A percentile compares a stretch with the other conserved stretches of the same genome.
phyloP scores from a whole-genome alignment of 371 early-diverging fungal species.

The Fennellomyces sp. region DNA sequence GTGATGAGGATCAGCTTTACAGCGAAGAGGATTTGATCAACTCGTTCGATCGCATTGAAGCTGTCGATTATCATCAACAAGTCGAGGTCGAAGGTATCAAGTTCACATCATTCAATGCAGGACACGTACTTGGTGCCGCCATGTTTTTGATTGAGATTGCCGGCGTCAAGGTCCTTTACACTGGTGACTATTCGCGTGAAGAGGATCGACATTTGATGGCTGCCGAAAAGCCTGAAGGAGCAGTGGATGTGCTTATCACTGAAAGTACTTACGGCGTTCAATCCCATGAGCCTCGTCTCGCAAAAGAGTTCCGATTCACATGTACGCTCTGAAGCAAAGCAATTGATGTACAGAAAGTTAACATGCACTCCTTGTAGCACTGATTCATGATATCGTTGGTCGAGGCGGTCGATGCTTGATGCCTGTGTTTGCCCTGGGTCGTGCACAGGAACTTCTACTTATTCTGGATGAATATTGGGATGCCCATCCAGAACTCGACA shows the following conservation, averaged over 20 bases:
- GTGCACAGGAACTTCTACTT: conserved; percentile 98
- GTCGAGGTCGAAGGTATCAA: conserved; percentile 96
- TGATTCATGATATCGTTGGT: conserved; percentile 92
- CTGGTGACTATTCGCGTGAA: conserved; percentile 99
- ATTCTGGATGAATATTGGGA: conserved; percentile 99
- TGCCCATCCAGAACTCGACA: conserved; percentile 91
- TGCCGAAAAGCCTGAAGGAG: conserved; percentile 91
- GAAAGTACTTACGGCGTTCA: conserved; percentile 99
- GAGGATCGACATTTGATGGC: conserved; percentile 99
- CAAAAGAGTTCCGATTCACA: conserved; percentile 95
- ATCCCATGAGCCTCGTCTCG: conserved; percentile 95
- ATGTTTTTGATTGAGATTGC: conserved; percentile 99
- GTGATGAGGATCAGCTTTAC: conserved; percentile 93
- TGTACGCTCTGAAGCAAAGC: conserved; percentile 31
- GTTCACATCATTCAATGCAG: conserved; percentile 98
- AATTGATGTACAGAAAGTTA: not conserved
- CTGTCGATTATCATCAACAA: conserved; percentile 98
- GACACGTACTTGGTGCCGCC: conserved; percentile 99
- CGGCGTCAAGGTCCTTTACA: conserved; percentile 95
- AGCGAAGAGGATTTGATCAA: conserved; percentile 93
- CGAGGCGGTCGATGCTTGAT: conserved; percentile 98
- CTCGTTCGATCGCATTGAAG: conserved; percentile 95
- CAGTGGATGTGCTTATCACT: conserved; percentile 95
- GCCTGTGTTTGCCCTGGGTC: conserved; percentile 99
- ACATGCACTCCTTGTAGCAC: conserved; percentile 30